These are phyloP conservation scores for Pugionium dolabratum DNA, from an alignment of 345 rosid species.

Conservation along the genomic window DNA sequence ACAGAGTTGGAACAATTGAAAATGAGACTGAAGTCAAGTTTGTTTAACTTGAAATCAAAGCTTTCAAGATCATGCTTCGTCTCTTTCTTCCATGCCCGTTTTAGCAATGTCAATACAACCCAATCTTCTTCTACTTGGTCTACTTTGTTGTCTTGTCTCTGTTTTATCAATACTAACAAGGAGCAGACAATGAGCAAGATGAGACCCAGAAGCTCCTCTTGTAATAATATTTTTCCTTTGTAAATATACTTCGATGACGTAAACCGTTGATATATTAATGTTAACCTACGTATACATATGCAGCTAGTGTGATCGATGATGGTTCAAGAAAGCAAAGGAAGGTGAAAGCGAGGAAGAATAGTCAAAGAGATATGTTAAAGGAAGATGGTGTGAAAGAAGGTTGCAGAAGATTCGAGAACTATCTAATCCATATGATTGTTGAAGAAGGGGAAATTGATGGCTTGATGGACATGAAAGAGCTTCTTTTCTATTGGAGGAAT, in stretches of 20 bases:
- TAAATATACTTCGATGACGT: not conserved
- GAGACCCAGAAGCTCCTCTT: conserved; percentile 41
- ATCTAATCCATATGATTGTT: conserved; percentile 71
- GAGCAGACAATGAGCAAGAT: conserved; percentile 42
- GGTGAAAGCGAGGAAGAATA: conserved; percentile 13
- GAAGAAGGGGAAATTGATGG: conserved; percentile 71
- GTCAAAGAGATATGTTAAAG: conserved; percentile 15
- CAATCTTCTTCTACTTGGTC: conserved; percentile 24
- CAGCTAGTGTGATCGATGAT: conserved; percentile 33
- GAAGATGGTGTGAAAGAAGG: conserved; percentile 59
- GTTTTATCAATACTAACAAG: conserved; percentile 25
- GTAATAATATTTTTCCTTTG: conserved; percentile 12
- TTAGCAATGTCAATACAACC: conserved; percentile 23
- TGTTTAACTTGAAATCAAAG: conserved; percentile 55
- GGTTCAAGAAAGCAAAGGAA: conserved; percentile 43
- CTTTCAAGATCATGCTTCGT: conserved; percentile 51
- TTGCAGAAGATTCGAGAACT: conserved; percentile 79
- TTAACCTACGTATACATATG: not conserved
- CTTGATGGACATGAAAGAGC: conserved; percentile 76
- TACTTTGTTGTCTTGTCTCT: conserved; percentile 32
- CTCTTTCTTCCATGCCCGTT: conserved; percentile 37
- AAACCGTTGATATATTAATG: not conserved
- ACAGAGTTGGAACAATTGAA: conserved; percentile 1
- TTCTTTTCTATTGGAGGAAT: conserved; percentile 71
- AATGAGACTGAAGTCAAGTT: conserved; percentile 49